Evolutionary conservation across 2,329 filamentous ascomycete genomes (phyloP).

Genomic region (Pezicula rhizophila): DNA sequence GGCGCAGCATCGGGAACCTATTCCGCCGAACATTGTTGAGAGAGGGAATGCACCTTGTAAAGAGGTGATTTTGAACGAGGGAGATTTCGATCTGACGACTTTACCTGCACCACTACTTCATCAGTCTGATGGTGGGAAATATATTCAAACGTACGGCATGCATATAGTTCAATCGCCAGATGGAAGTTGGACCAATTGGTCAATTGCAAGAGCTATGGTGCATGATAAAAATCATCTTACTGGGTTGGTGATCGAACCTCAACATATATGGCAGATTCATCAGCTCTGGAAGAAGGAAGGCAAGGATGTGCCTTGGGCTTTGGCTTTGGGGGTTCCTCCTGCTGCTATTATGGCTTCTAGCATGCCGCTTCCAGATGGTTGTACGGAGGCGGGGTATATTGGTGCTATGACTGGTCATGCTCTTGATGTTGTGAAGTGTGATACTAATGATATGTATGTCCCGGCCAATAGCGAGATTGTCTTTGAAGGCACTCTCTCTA

Average conservation of each 20-base stretch:
- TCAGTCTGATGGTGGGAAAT: conserved; percentile 40
- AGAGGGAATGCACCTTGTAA: conserved; percentile 34
- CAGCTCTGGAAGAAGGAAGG: conserved; percentile 40
- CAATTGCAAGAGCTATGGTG: conserved; percentile 40
- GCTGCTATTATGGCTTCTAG: conserved; percentile 40
- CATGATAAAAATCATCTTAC: conserved; percentile 35
- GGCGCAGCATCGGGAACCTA: conserved; percentile 27
- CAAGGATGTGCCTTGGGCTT: conserved; percentile 40
- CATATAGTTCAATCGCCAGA: conserved; percentile 40
- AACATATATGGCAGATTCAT: conserved; percentile 41
- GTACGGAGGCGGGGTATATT: conserved; percentile 42
- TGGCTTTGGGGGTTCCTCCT: conserved; percentile 43
- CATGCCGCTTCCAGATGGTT: conserved; percentile 43
- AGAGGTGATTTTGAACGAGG: conserved; percentile 31
- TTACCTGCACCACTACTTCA: conserved; percentile 39
- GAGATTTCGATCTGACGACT: conserved; percentile 36
- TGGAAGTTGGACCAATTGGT: conserved; percentile 42
- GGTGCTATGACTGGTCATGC: conserved; percentile 39
- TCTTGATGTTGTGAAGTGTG: conserved; percentile 44
- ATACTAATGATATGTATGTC: conserved; percentile 42
- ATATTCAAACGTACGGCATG: conserved; percentile 45
- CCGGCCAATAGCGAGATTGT: conserved; percentile 46
- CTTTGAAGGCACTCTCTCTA: conserved; percentile 41
- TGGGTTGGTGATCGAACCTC: conserved; percentile 36
- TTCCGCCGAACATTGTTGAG: conserved; percentile 27